A percentile compares a stretch with the other conserved stretches of the same genome.
Conservation (phyloP, 306 rosid genomes). For the Cicer judaicum region DNA sequence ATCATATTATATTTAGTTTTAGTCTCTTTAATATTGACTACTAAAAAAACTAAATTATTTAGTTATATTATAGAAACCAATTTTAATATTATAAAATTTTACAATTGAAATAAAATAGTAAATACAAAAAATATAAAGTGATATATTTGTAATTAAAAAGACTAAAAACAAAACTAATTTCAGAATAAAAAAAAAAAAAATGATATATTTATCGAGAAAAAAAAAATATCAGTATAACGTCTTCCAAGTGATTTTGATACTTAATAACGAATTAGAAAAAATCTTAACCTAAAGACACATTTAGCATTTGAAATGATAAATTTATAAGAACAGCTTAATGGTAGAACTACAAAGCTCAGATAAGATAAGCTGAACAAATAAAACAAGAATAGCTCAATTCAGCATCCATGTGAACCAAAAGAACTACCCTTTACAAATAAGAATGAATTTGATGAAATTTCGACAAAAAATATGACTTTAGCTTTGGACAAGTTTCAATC, state of each 20-base stretch:
- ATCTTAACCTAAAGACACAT: background rate
- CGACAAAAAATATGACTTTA: background rate
- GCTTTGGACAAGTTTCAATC: conserved; percentile 18
- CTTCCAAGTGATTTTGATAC: background rate
- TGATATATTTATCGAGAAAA: no score
- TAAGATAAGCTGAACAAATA: background rate
- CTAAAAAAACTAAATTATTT: no score
- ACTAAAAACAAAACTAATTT: no score
- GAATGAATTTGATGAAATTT: background rate
- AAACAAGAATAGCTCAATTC: background rate
- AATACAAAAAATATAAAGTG: no score
- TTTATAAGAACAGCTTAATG: background rate
- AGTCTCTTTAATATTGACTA: no score
- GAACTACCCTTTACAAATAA: background rate
- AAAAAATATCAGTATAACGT: background rate
- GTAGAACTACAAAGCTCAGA: background rate
- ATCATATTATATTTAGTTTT: no score
- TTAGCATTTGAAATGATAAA: background rate
- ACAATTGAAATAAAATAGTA: no score
- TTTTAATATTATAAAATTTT: no score
- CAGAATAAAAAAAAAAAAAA: no score
- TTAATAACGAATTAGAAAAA: background rate
- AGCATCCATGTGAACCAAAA: conserved; percentile 23
- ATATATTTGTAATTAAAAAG: no score
- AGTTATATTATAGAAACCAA: no score